These are phyloP conservation scores for Suillus spraguei DNA, from an alignment of 768 basidiomycete genomes.

Conservation along the genomic window DNA sequence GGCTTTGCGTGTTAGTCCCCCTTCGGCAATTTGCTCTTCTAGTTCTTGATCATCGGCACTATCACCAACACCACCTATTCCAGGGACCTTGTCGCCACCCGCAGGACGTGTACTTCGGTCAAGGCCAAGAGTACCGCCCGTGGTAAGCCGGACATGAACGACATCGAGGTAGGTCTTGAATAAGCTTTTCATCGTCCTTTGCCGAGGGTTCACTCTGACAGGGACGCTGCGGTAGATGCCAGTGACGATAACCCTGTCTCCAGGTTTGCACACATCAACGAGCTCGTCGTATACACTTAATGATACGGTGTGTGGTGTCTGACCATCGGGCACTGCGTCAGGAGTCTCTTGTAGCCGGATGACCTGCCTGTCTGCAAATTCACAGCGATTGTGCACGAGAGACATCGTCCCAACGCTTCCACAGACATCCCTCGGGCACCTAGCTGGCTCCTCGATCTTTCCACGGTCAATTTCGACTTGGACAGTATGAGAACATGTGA, in stretches of 20 bases:
- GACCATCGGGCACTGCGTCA: conserved; percentile 96
- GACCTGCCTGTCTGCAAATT: conserved; percentile 95
- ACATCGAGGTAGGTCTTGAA: conserved; percentile 99
- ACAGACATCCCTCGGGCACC: conserved; percentile 94
- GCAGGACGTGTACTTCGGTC: conserved; percentile 78
- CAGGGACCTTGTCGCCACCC: conserved; percentile 68
- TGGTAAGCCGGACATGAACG: conserved; percentile 84
- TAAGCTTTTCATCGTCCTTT: conserved; percentile 88
- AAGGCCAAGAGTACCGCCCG: conserved; percentile 61
- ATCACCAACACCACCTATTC: conserved; percentile 70
- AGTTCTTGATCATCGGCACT: conserved; percentile 67
- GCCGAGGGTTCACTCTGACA: conserved; percentile 92
- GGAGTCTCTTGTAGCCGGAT: conserved; percentile 97
- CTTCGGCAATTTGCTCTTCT: conserved; percentile 41
- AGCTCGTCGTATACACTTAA: conserved; percentile 98
- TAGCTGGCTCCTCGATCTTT: conserved; percentile 89
- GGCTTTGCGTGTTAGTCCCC: conserved; percentile 48
- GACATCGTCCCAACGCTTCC: conserved; percentile 87
- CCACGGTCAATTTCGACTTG: conserved; percentile 98
- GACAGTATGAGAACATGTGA: conserved; percentile 94
- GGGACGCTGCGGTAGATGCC: conserved; percentile 96
- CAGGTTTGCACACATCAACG: conserved; percentile 95
- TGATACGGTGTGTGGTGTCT: conserved; percentile 97
- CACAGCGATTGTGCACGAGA: conserved; percentile 95
- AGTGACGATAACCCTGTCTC: conserved; percentile 87